Base-by-base conservation (phyloP, 768 basidiomycete species). In the Cantharellus cinnabarinus region DNA sequence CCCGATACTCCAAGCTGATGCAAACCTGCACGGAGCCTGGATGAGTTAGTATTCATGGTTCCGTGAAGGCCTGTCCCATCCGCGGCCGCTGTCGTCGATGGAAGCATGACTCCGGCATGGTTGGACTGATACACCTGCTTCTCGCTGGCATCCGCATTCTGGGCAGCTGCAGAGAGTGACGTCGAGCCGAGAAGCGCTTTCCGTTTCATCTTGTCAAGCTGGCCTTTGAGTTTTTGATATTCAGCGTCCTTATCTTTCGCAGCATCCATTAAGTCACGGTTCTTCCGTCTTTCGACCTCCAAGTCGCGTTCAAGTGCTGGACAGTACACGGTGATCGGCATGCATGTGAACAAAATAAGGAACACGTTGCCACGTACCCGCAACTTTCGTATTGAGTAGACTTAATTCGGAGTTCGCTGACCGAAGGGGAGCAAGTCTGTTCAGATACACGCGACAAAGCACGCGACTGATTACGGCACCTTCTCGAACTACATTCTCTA, bases 191-290 rank as follows among this genome's bases (percentile, higher is more conserved):
- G 77, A 15, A 90, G 74, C 10, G 84, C 78, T 65, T 79, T 89
- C 59, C 87, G 78, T 70, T 87, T 90, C 63, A 88, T 75, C 66
- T 85, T 87, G 67, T 90, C 88, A 61, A 83, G 78, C 64, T 87
- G 84, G 29, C 79, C 88, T 75, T 89, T 90, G 44, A 90, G 77
- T 66, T 86, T 89, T 59, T 85, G 83, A 65, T 89, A 90, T 65
- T 89, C 89, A 65, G 83, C 88, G 62, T 89, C 88, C 64, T 81
- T 76, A 65, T 89, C 86, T 64, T 80, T 76, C 2, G 82, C 74
- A 1, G 77, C 71, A 42, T 90, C 86, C 64, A 87, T 84, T 37
- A 86, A 67, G 34, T 88, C 85, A 4, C 80, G 75, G 40, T 78
- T 75, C 66, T 81, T 88, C 29, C 85, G 76, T 39, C 83, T 77